Percentiles rank a stretch among this genome's conserved stretches.
Conservation (phyloP, 345 rosid species). For the Populus simonii region DNA sequence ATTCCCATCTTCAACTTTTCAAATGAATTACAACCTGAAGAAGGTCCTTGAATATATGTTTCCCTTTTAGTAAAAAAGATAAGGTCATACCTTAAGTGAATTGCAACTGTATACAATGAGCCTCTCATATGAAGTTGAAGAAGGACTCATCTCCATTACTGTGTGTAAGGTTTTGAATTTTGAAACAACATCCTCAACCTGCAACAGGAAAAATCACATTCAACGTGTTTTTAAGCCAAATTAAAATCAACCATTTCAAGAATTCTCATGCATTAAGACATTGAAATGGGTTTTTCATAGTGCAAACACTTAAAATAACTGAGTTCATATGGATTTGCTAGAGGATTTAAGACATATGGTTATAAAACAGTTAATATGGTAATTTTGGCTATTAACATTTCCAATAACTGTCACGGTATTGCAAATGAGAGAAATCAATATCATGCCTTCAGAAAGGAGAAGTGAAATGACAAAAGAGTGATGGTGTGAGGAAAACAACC, state of each 20-base stretch:
- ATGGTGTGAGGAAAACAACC: not conserved
- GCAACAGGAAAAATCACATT: slow-evolving; percentile 16
- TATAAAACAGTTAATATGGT: not conserved
- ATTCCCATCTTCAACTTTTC: not conserved
- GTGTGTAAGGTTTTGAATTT: slow-evolving; percentile 59
- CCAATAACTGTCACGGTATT: not conserved
- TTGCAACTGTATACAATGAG: slow-evolving; percentile 55
- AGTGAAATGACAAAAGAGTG: not conserved
- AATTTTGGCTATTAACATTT: not conserved
- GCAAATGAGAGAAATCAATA: not conserved
- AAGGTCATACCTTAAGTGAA: slow-evolving; percentile 48
- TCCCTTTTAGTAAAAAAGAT: slow-evolving; percentile 1
- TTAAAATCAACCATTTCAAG: not conserved
- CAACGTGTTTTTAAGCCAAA: not conserved
- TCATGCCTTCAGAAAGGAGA: not conserved
- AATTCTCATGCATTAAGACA: not conserved
- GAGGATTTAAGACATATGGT: not conserved
- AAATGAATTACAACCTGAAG: not conserved
- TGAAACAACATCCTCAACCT: slow-evolving; percentile 61
- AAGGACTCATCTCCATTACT: slow-evolving; percentile 52
- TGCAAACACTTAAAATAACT: not conserved
- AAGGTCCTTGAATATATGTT: not conserved
- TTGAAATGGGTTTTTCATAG: not conserved
- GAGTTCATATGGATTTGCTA: not conserved
- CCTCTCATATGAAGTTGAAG: slow-evolving; percentile 56